A percentile compares a stretch with the other conserved stretches of the same genome.
These are phyloP conservation scores for Chlorella sp. DNA, from an alignment of 139 green algal genomes.

Conservation along the genomic window DNA sequence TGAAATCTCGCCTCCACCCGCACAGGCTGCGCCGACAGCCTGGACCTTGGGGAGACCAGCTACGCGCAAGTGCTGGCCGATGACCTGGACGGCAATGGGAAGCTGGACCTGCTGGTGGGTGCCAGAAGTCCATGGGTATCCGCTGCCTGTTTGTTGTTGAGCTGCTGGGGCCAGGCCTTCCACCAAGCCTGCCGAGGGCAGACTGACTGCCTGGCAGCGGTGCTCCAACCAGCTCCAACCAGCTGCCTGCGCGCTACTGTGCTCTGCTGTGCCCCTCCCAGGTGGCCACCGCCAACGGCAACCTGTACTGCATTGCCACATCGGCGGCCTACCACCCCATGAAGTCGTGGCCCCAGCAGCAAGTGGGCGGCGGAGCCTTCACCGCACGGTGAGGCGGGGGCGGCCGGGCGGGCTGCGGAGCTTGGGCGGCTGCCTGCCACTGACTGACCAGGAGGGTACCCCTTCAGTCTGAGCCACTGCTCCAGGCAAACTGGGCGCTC, in stretches of 20 bases:
- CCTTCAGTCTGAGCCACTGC: no score
- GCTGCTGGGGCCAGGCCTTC: no score
- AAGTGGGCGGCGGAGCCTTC: constrained; percentile 69
- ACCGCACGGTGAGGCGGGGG: constrained; percentile 42
- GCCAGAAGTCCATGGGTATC: constrained; percentile 93
- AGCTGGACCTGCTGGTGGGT: constrained; percentile 87
- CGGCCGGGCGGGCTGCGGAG: no score
- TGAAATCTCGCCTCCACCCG: neutral
- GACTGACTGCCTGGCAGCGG: no score
- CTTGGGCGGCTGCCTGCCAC: no score
- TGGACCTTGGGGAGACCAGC: constrained; percentile 92
- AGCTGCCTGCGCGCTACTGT: no score
- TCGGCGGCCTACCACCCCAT: constrained; percentile 78
- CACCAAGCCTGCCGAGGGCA: no score
- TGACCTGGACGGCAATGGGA: constrained; percentile 82
- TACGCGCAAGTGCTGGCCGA: constrained; percentile 93
- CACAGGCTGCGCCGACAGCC: constrained; percentile 80
- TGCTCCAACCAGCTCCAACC: no score
- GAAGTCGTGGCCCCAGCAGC: constrained; percentile 68
- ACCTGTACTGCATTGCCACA: constrained; percentile 90
- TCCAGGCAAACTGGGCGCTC: no score
- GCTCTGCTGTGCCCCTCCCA: no score
- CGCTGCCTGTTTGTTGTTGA: neutral
- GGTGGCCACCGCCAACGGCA: constrained; percentile 55
- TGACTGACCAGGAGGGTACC: no score